These are phyloP conservation scores for Amphirosellinia nigrospora DNA, from an alignment of 495 filamentous ascomycete species.

Conservation along the genomic window DNA sequence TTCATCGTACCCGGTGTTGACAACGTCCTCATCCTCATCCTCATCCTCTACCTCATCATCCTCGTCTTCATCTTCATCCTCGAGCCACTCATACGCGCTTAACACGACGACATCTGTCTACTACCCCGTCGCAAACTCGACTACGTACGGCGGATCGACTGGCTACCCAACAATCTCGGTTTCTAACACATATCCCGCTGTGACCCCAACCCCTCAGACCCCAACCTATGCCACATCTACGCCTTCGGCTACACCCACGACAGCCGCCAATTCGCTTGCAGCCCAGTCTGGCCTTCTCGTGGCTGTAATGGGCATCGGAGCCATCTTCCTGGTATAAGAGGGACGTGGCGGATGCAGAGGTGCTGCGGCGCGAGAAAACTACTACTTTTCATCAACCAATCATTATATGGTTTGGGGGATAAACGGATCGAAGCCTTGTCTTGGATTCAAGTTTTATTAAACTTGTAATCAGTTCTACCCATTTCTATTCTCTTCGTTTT, in stretches of 20 bases:
- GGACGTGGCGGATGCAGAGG: background rate
- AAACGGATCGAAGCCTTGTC: background rate
- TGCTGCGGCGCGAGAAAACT: background rate
- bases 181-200: slow-evolving; percentile 34
- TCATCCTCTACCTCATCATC: slow-evolving; percentile 29
- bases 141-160: slow-evolving; percentile 44
- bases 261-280: slow-evolving; percentile 43
- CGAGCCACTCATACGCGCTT: slow-evolving; percentile 2
- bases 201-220: slow-evolving; percentile 19
- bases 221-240: slow-evolving; percentile 25
- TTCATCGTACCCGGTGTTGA: slow-evolving; percentile 29
- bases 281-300: slow-evolving; percentile 51
- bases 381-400: background rate
- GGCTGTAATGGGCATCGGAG: slow-evolving; percentile 48
- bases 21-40: slow-evolving; percentile 28
- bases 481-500: slow-evolving; percentile 30
- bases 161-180: slow-evolving; percentile 38
- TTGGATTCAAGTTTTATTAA: background rate
- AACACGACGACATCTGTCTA: slow-evolving; percentile 28
- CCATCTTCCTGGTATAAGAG: slow-evolving; percentile 49
- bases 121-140: slow-evolving; percentile 48
- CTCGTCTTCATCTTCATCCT: slow-evolving; percentile 28
- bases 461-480: slow-evolving; percentile 5
- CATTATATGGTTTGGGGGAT: background rate
- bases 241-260: slow-evolving; percentile 30